Base-by-base conservation (phyloP, 108 stramenopile genomes). In the Skeletonema tropicum region DNA sequence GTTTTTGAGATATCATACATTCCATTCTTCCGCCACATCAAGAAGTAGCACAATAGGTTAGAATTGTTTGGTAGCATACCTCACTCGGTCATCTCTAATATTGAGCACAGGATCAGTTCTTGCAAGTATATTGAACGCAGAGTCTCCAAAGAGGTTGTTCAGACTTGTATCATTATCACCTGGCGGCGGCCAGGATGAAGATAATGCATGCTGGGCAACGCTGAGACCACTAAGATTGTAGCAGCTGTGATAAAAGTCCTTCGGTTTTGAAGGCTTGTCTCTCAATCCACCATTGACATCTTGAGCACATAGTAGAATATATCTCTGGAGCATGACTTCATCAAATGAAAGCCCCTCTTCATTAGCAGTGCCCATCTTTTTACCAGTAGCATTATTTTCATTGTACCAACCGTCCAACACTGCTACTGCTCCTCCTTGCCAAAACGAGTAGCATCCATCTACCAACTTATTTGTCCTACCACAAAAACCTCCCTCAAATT, bases 381-480 rank as follows among this genome's bases (percentile, higher is more conserved):
- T 13, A 26, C 61, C 55, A 17, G 38, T 42, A 23, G 17, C 66
- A 42, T 57, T 15, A 8, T 42, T 41, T 38, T 68, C 67, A 9
- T 67, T 23, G 29, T 62, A 70, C 48, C 71, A 78, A 6, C 70
- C 84, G 65, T 91, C 86, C 67, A 97, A 66, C 3, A 97, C 65
- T 0, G 92, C 90, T 31, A 84, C 60, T n/a, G 94, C 87, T 19
- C 92, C 97, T 8, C 98, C 99, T 85, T 98, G 97, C 99, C 99
- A 99, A 77, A 98, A 99, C 2, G 92, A 94, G 76, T 99, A 99
- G 79, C 99, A 99, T 0, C 97, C 98, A 75, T 99, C 99, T 12
- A 99, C 99, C 21, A 99, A 84, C 74, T 99, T 99, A 84, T 99
- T 98, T 25, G 95, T 86, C 10, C 99, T 85, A 4, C 99, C 99